Evolutionary conservation across 202 grass and related monocot species (phyloP).

Genomic region (Bolboschoenoplectus hybrid): DNA sequence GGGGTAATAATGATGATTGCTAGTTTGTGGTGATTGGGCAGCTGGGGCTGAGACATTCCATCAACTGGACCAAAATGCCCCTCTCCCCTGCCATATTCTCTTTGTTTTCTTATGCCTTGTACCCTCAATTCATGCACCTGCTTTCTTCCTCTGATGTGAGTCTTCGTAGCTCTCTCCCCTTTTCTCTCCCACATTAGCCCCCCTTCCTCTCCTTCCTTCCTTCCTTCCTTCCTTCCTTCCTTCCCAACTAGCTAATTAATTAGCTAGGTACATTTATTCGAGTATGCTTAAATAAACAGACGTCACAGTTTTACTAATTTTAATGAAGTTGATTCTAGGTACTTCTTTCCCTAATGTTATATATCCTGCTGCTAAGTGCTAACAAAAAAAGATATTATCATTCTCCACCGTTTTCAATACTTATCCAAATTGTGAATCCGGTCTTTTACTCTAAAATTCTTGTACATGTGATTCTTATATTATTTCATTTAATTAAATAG

Average conservation of each 20-base stretch:
- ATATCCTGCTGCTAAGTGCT: too few species aligned
- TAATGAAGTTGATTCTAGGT: too few species aligned
- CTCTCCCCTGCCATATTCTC: constrained; percentile 77
- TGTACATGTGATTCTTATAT: background rate
- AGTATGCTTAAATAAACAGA: too few species aligned
- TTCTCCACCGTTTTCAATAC: too few species aligned
- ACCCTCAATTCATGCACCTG: constrained; percentile 54
- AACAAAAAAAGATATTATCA: too few species aligned
- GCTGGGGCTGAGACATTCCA: constrained; percentile 81
- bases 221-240: too few species aligned
- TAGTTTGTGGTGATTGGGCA: constrained; percentile 49
- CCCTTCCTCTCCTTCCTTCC: background rate
- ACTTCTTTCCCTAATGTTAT: too few species aligned
- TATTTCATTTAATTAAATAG: background rate
- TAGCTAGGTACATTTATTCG: background rate
- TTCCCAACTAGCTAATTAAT: too few species aligned
- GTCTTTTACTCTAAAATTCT: too few species aligned
- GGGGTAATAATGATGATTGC: constrained; percentile 62
- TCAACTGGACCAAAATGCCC: constrained; percentile 58
- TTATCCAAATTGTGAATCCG: too few species aligned
- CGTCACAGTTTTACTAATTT: too few species aligned
- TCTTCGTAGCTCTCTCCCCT: constrained; percentile 59
- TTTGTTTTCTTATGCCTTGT: constrained; percentile 97
- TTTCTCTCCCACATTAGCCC: background rate
- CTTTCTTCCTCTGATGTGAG: constrained; percentile 77